Evolutionary conservation across 1,139 yeast species (phyloP), one percentile per base, ranked within the genome.

Genomic region (Trichomonascaceae sp.): DNA sequence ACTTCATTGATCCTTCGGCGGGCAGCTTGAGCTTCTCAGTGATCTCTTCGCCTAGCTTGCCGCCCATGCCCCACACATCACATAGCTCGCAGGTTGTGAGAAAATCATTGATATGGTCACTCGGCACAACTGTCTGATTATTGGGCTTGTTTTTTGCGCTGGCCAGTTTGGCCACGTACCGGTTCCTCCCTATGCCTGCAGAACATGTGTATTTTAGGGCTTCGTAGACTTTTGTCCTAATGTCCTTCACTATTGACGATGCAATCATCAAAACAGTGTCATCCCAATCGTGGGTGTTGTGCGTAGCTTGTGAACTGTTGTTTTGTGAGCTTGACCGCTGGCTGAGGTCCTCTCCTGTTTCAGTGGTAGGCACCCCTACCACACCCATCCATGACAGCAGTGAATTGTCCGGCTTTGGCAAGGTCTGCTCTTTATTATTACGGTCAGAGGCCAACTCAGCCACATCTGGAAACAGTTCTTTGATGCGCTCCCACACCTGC

Each of bases 1-100:
- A 38, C 25, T 43, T 37, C 8, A 57, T 46, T 4, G 58, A 45
- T 1, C 45, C 51, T 4, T 42, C 43, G 11, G 49, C 51, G 1
- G 60, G 59, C 1, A 59, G 38, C 1, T 47, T 42, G 3, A 61
- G 57, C 22, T 61, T 54, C 13, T 58, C 53, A 16, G 67, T 45
- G 0, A 85, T 60, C n/a, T 60, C 59, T 6, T 75, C 75, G 0
- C 98, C 98, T 4, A 69, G 60, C 46, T 81, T 82, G 2, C 98
- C 98, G 3, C 98, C 98, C 65, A 87, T 62, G 0, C 94, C 87
- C 65, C 93, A 78, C 38, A 87, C 69, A 46, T 87, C 94, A 1
- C 71, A 69, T 15, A 89, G 52, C 38, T 74, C 73, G 50, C 79
- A 77, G 31, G 67, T 62, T 27, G 61, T 61, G 11, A 87, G 53